These are phyloP conservation scores for Salvia sclarea DNA, from an alignment of 305 asterid genomes.

Conservation along the genomic window DNA sequence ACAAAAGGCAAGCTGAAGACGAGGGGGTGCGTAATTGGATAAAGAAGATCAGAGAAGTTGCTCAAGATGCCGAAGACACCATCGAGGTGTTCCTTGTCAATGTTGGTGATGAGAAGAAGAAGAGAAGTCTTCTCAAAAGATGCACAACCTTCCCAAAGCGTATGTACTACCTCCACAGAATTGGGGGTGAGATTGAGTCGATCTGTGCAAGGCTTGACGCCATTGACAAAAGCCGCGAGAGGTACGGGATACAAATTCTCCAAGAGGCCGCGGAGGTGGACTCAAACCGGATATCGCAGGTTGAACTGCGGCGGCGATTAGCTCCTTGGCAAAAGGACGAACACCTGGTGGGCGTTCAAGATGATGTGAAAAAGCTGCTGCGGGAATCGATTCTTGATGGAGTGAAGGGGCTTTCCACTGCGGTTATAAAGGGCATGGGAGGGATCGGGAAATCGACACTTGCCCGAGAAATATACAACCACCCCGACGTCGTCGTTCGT, in stretches of 20 bases:
- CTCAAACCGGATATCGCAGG: background rate
- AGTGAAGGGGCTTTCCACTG: no score
- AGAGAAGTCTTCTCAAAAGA: no score
- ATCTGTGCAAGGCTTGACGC: background rate
- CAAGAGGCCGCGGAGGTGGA: background rate
- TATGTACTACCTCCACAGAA: constrained; percentile 9
- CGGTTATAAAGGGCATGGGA: no score
- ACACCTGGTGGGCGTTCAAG: no score
- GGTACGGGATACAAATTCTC: constrained; percentile 1
- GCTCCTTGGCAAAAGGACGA: background rate
- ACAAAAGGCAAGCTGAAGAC: no score
- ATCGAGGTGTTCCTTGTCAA: constrained; percentile 17
- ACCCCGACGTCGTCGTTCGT: constrained; percentile 10
- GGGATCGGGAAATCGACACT: constrained; percentile 40
- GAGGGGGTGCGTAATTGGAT: no score
- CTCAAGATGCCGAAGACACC: constrained; percentile 25
- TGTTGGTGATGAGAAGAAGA: no score
- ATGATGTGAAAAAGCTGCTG: no score
- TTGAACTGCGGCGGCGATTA: background rate
- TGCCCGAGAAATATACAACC: constrained; percentile 21
- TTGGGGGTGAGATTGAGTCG: no score
- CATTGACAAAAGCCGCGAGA: constrained; percentile 13
- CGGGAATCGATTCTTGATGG: no score
- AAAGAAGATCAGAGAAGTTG: background rate
- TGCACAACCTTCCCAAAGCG: background rate